phyloP scores from a whole-genome alignment of 2,329 filamentous ascomycete species.

The Coniochaeta hoffmannii region DNA sequence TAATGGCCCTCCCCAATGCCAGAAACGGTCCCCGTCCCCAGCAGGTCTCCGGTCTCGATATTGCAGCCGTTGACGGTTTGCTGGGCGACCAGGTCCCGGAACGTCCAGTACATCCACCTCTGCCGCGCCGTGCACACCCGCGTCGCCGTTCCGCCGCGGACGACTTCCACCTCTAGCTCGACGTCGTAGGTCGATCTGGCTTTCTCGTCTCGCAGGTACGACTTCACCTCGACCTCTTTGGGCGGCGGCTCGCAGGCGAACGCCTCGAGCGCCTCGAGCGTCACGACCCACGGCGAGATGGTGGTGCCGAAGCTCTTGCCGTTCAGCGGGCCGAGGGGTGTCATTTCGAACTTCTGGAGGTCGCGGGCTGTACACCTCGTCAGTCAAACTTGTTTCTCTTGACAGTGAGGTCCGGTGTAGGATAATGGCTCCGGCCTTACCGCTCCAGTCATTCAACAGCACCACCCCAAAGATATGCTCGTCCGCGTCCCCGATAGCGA shows the following conservation, averaged over 20 bases:
- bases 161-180: conserved; percentile 18
- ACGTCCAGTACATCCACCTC: conserved; percentile 27
- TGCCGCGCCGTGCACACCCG: not conserved
- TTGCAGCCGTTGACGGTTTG: conserved; percentile 28
- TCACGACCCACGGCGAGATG: conserved; percentile 56
- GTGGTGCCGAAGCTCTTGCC: conserved; percentile 53
- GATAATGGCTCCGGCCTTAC: no score
- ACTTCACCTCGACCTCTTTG: conserved; percentile 16
- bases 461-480: conserved; percentile 57
- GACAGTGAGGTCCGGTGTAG: conserved; percentile 11
- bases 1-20: conserved; percentile 23
- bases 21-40: conserved; percentile 34
- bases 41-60: conserved; percentile 30
- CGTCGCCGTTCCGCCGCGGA: conserved; percentile 5
- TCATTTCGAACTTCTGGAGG: conserved; percentile 55
- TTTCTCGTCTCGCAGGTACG: conserved; percentile 26
- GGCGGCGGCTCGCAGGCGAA: conserved; percentile 34
- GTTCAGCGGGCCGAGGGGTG: conserved; percentile 52
- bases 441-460: conserved; percentile 55
- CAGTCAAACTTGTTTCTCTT: conserved; percentile 18
- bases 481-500: conserved; percentile 39
- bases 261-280: conserved; percentile 51
- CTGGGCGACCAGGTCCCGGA: conserved; percentile 28
- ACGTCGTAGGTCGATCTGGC: conserved; percentile 26
- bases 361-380: conserved; percentile 38